Percentiles rank a stretch among this genome's conserved stretches.
Evolutionary conservation across 768 basidiomycete species (phyloP).

Genomic region (Xanthoconium purpureum): DNA sequence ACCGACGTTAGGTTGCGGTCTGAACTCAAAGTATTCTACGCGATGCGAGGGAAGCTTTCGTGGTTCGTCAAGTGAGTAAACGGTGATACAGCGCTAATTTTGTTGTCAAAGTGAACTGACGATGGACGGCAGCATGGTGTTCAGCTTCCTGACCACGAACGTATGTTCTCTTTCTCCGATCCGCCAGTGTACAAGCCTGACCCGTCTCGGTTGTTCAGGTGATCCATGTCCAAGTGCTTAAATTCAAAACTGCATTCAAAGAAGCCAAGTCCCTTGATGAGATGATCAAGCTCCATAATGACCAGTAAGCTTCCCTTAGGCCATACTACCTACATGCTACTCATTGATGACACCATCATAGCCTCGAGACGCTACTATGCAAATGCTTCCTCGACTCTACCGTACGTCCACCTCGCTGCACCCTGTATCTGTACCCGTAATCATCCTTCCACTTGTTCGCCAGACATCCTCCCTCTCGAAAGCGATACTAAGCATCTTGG

Average conservation of each 20-base stretch:
- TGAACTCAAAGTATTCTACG: slow-evolving; percentile 70
- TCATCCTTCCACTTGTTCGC: neutral
- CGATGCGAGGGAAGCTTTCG: slow-evolving; percentile 69
- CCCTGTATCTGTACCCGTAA: neutral
- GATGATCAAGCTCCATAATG: slow-evolving; percentile 65
- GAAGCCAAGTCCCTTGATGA: slow-evolving; percentile 68
- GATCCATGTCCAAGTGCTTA: slow-evolving; percentile 56
- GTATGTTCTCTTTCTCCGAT: slow-evolving; percentile 37
- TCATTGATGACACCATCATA: slow-evolving; percentile 23
- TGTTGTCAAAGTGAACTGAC: neutral
- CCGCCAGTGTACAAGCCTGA: neutral
- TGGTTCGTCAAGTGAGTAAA: slow-evolving; percentile 82
- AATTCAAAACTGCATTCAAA: slow-evolving; percentile 56
- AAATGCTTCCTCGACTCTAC: slow-evolving; percentile 64
- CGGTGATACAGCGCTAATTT: neutral
- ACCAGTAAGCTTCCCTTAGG: slow-evolving; percentile 50
- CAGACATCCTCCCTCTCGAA: slow-evolving; percentile 65
- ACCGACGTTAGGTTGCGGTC: slow-evolving; percentile 34
- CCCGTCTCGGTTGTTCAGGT: slow-evolving; percentile 43
- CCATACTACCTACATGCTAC: neutral
- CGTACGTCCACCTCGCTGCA: slow-evolving; percentile 35
- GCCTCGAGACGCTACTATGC: slow-evolving; percentile 57
- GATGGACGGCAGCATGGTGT: slow-evolving; percentile 46
- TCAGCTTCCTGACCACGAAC: slow-evolving; percentile 72
- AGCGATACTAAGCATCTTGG: slow-evolving; percentile 65